Evolutionary conservation across 208 protist genomes (phyloP).

Genomic region (Angomonas deanei): DNA sequence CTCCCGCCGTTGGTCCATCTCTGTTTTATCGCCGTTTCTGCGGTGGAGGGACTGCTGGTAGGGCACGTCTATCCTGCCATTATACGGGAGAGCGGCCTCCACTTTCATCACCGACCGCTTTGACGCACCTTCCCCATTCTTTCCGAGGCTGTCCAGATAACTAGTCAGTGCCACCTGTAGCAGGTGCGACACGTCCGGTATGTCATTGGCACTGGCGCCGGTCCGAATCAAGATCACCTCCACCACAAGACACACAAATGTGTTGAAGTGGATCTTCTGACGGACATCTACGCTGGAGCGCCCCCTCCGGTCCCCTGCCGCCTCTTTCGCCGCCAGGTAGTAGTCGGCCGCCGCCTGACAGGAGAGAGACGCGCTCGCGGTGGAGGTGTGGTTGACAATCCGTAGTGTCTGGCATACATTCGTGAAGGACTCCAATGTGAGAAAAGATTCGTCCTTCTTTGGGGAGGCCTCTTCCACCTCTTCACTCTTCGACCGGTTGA

Average conservation of each 20-base stretch:
- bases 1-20: neutral
- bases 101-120: neutral
- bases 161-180: constrained; percentile 3
- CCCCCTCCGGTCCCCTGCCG: neutral
- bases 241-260: constrained; percentile 5
- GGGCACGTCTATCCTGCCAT: constrained; percentile 41
- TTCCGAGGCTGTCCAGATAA: neutral
- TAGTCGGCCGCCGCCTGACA: neutral
- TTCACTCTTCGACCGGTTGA: neutral
- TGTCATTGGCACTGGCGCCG: neutral
- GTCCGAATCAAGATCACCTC: neutral
- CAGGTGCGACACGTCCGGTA: constrained; percentile 3
- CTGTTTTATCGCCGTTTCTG: neutral
- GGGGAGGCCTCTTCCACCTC: neutral
- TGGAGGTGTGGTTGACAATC: neutral
- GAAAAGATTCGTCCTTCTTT: neutral
- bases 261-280: neutral
- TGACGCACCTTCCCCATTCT: neutral
- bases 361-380: neutral
- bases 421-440: neutral
- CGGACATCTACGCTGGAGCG: no score
- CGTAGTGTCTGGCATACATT: neutral
- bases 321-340: neutral
- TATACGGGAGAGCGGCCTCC: constrained; percentile 21
- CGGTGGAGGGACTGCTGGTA: constrained; percentile 25